A percentile compares a stretch with the other conserved stretches of the same genome.
phyloP scores from a whole-genome alignment of 345 rosid genomes.

The Eucalyptus regnans region DNA sequence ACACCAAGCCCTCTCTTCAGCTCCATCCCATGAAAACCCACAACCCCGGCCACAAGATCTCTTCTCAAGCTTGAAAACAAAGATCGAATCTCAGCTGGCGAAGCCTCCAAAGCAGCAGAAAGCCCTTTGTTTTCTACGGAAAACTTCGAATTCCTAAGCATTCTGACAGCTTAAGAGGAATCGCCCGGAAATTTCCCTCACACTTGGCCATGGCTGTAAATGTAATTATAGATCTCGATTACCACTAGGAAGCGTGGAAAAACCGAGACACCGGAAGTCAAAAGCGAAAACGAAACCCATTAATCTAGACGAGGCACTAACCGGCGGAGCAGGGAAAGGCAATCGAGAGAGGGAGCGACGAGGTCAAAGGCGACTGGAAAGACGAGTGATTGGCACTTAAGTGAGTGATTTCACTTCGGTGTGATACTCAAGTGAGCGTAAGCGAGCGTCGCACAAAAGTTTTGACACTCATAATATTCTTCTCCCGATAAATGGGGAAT shows the following conservation, averaged over 20 bases:
- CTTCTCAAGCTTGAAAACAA: neutral
- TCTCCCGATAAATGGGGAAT: no score
- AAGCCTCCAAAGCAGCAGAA: neutral
- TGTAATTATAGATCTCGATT: neutral
- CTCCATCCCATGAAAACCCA: neutral
- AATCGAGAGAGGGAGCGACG: neutral
- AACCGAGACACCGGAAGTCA: neutral
- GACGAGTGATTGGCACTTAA: no score
- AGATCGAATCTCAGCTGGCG: neutral
- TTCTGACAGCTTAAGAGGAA: neutral
- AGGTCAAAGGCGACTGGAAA: no score
- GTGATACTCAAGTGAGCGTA: no score
- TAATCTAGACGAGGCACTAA: neutral
- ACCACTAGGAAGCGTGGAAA: neutral
- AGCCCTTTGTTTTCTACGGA: neutral
- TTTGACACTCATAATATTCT: no score
- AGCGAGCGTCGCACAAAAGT: no score
- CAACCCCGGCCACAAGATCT: neutral
- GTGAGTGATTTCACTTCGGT: no score
- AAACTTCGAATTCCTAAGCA: neutral
- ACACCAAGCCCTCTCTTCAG: conserved; percentile 43
- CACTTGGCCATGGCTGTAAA: neutral
- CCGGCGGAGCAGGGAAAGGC: neutral
- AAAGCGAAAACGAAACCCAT: neutral
- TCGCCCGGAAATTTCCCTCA: neutral